Conservation (phyloP, 2,329 filamentous ascomycete genomes). For the Aspergillus sp. region DNA sequence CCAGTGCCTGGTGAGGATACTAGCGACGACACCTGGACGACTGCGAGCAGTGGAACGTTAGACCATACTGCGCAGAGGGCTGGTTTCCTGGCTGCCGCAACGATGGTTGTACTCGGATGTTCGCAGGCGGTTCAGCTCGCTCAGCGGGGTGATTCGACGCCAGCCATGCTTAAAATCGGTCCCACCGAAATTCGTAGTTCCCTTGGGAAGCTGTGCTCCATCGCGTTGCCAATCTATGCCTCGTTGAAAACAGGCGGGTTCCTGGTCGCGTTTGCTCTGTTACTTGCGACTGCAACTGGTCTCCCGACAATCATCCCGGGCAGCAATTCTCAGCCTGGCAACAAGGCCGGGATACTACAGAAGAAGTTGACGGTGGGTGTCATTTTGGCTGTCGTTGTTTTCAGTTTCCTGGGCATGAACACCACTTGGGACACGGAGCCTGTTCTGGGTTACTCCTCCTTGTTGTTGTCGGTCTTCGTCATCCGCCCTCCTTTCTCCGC, state of each 20-base stretch:
- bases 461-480: constrained; percentile 47
- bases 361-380: constrained; percentile 30
- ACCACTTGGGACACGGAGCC: constrained; percentile 37
- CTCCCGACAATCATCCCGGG: constrained; percentile 32
- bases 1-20: constrained; percentile 10
- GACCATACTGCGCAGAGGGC: constrained; percentile 24
- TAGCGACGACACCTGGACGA: constrained; percentile 4
- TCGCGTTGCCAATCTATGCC: constrained; percentile 57
- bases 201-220: constrained; percentile 37
- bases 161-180: constrained; percentile 21
- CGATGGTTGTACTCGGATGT: constrained; percentile 32
- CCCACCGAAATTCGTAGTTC: constrained; percentile 18
- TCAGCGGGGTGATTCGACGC: constrained; percentile 6
- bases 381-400: constrained; percentile 21
- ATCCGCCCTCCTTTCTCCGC: constrained; percentile 49
- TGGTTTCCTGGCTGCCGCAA: constrained; percentile 29
- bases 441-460: constrained; percentile 48
- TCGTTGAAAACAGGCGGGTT: constrained; percentile 55
- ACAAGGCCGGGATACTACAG: constrained; percentile 21
- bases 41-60: constrained; percentile 12
- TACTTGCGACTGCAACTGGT: constrained; percentile 49
- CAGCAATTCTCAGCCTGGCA: constrained; percentile 9
- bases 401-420: constrained; percentile 31
- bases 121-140: constrained; percentile 23
- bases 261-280: constrained; percentile 52